Evolutionary conservation across 2,329 filamentous ascomycete genomes (phyloP), one percentile per base, ranked within the genome.

Genomic region (Pseudogymnoascus sp.): DNA sequence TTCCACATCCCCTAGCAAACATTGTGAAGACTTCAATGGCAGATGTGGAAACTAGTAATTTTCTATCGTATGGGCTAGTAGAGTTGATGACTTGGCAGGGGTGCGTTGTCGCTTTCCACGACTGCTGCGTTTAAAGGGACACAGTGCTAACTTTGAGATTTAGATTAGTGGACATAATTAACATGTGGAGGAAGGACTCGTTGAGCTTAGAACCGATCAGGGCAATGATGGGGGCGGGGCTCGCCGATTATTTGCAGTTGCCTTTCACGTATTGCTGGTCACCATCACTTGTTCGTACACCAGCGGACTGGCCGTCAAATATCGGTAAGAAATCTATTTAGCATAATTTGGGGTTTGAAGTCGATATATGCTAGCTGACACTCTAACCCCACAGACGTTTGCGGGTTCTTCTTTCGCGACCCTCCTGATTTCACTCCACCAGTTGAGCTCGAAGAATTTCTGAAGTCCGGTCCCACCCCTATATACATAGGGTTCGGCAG

Each of bases 81-180:
- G 78, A 82, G 55, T 70, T 75, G 67, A 65, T 82, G 63, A 79
- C 79, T 1, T 83, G 80, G 80, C 78, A 81, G 67, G 79, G 79
- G 76, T 76, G 66, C 59, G 67, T 63, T 40, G 7, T 7, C 31
- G 7, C 7, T 12, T 35, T 38, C 35, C 35, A 38, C 35, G n/a
- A 38, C 14, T 38, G 12, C 35, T 37, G 35, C 5, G 14, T n/a
- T 38, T 38, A n/a, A n/a, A 5, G 35, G 35, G 5, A 38, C 14
- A 38, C 5, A 38, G 35, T 38, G 14, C 35, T 38, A 38, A 38
- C 14, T n/a, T 38, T n/a, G n/a, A 38, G 12, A n/a, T 14, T n/a
- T 38, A 61, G 62, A 14, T 21, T 96, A 2, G 91, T 91, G 18
- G 92, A 96, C 72, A 79, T 96, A 11, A 92, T 96, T 73, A 64